These are phyloP conservation scores for Botryotinia convoluta DNA, from an alignment of 2,329 filamentous ascomycete species.

Conservation along the genomic window DNA sequence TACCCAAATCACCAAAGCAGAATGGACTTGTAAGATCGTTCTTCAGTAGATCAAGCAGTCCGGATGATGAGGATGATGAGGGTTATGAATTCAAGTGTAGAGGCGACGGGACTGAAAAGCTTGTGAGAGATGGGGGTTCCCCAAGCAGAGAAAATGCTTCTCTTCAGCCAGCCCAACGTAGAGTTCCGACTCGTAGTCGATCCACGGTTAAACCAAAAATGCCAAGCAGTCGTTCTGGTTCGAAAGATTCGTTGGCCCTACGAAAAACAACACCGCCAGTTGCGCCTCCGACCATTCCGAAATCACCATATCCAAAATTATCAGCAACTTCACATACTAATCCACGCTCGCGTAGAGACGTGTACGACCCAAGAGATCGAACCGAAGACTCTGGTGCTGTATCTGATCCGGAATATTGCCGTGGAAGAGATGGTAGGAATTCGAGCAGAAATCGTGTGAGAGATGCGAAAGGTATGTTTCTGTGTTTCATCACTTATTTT, in stretches of 20 bases:
- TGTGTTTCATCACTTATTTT: neutral
- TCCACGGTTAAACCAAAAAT: neutral
- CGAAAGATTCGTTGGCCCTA: neutral
- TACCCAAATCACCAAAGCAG: neutral
- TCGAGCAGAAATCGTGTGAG: neutral
- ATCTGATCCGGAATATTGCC: neutral
- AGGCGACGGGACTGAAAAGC: neutral
- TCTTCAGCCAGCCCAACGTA: neutral
- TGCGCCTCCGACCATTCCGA: fast-evolving
- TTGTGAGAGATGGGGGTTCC: neutral
- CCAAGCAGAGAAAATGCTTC: neutral
- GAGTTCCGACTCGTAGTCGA: neutral
- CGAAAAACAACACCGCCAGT: neutral
- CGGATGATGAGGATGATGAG: neutral
- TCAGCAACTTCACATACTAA: neutral
- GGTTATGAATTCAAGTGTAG: neutral
- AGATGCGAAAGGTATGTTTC: neutral
- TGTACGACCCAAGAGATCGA: neutral
- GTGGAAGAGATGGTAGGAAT: neutral
- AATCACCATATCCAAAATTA: neutral
- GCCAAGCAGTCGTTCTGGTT: neutral
- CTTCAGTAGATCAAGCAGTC: neutral
- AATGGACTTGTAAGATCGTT: neutral
- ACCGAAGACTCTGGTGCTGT: neutral
- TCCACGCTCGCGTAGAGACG: neutral